phyloP scores from a whole-genome alignment of 805 yeast species.

The Nakazawaea siamensis region DNA sequence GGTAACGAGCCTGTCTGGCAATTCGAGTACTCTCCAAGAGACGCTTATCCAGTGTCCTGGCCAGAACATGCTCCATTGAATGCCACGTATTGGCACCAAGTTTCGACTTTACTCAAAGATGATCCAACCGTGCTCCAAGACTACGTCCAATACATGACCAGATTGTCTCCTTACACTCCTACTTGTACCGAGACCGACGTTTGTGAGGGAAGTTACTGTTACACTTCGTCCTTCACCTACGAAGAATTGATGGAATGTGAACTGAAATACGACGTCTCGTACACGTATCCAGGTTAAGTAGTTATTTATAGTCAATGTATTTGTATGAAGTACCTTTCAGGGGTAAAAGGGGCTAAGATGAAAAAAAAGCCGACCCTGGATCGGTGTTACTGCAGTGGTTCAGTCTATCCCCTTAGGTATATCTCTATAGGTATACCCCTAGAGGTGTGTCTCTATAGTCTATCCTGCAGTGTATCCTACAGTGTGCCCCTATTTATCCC shows the following conservation, averaged over 20 bases:
- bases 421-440: too few relatives aligned
- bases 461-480: too few relatives aligned
- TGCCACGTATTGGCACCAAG: conserved; percentile 60
- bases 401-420: too few relatives aligned
- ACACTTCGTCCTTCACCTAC: conserved; percentile 26
- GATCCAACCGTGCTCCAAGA: conserved; percentile 37
- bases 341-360: too few relatives aligned
- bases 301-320: too few relatives aligned
- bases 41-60: conserved; percentile 50
- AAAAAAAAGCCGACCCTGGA: too few relatives aligned
- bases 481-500: too few relatives aligned
- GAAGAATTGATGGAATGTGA: conserved; percentile 22
- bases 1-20: conserved; percentile 56
- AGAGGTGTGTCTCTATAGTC: too few relatives aligned
- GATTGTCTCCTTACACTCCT: conserved; percentile 49
- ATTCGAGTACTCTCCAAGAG: conserved; percentile 59
- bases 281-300: conserved; percentile 1
- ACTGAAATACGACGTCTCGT: neutral
- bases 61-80: conserved; percentile 52
- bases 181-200: conserved; percentile 29
- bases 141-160: conserved; percentile 39
- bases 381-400: too few relatives aligned
- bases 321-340: too few relatives aligned
- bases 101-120: conserved; percentile 35
- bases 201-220: conserved; percentile 33